Evolutionary conservation across 345 rosid species (phyloP).

Genomic region (Lepidium africanum): DNA sequence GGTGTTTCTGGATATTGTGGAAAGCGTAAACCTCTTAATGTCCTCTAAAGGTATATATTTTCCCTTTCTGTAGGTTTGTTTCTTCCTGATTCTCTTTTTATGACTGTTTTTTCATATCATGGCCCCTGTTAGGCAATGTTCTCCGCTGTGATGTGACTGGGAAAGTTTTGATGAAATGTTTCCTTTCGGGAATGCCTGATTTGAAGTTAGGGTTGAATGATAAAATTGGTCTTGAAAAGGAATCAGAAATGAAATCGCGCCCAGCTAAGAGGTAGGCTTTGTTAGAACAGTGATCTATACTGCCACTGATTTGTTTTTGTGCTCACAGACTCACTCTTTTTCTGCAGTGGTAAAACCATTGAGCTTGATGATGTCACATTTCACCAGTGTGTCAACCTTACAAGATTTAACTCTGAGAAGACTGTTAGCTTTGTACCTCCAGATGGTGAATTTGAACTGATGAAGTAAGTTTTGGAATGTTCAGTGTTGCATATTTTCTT

Average conservation of each 20-base stretch:
- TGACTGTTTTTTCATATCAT: conserved; percentile 16
- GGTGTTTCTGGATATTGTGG: conserved; percentile 98
- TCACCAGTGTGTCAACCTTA: conserved; percentile 96
- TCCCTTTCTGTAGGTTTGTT: background rate
- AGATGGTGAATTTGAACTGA: conserved; percentile 98
- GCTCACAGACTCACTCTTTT: background rate
- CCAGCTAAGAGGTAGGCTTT: conserved; percentile 82
- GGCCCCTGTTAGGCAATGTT: conserved; percentile 58
- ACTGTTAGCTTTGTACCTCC: conserved; percentile 99
- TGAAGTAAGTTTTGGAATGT: conserved; percentile 64
- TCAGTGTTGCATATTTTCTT: background rate
- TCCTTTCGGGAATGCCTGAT: conserved; percentile 99
- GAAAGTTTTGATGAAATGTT: conserved; percentile 96
- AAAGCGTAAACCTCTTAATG: conserved; percentile 97
- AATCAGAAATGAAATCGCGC: conserved; percentile 90
- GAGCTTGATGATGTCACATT: conserved; percentile 99
- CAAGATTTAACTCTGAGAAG: conserved; percentile 96
- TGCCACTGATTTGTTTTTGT: background rate
- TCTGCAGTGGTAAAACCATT: conserved; percentile 89
- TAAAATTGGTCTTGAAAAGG: conserved; percentile 99
- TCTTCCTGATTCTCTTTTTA: background rate
- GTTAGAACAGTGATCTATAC: background rate
- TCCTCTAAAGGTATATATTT: conserved; percentile 77
- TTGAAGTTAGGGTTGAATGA: conserved; percentile 96
- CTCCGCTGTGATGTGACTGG: conserved; percentile 98